A percentile compares a stretch with the other conserved stretches of the same genome.
Conservation (phyloP, 768 basidiomycete genomes). For the Psilocybe cubensis region DNA sequence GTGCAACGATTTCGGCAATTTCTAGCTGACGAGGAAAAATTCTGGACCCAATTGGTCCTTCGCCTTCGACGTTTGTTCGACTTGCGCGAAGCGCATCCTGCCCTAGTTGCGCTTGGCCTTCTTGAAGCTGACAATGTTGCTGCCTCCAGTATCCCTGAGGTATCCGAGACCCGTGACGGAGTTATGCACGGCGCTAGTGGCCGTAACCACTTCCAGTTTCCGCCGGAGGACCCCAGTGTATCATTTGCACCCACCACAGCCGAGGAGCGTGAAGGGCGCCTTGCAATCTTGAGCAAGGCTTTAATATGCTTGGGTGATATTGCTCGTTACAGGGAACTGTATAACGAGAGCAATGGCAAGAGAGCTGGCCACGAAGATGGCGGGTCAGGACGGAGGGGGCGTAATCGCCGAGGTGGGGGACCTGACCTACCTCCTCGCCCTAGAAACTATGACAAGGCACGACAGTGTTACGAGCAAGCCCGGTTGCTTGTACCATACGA, state of each 20-base stretch:
- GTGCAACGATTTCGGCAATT: conserved; percentile 90
- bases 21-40: conserved; percentile 87
- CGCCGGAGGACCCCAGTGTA: conserved; percentile 51
- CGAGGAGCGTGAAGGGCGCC: conserved; percentile 60
- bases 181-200: conserved; percentile 33
- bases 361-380: conserved; percentile 68
- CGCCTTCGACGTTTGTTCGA: conserved; percentile 75
- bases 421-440: conserved; percentile 56
- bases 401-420: conserved; percentile 52
- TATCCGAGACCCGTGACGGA: conserved; percentile 20
- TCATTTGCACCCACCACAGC: conserved; percentile 42
- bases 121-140: conserved; percentile 37
- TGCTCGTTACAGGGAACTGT: conserved; percentile 90
- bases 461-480: conserved; percentile 86
- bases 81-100: conserved; percentile 64
- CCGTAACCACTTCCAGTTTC: conserved; percentile 68
- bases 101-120: conserved; percentile 63
- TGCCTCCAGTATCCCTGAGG: conserved; percentile 19
- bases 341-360: conserved; percentile 72
- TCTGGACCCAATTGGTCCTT: conserved; percentile 82
- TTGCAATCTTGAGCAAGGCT: conserved; percentile 85
- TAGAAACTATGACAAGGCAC: conserved; percentile 74
- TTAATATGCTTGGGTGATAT: conserved; percentile 94
- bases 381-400: conserved; percentile 41
- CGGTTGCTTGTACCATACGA: conserved; percentile 81